Evolutionary conservation across 2,329 filamentous ascomycete genomes (phyloP).

Genomic region (Aspergillus sp.): DNA sequence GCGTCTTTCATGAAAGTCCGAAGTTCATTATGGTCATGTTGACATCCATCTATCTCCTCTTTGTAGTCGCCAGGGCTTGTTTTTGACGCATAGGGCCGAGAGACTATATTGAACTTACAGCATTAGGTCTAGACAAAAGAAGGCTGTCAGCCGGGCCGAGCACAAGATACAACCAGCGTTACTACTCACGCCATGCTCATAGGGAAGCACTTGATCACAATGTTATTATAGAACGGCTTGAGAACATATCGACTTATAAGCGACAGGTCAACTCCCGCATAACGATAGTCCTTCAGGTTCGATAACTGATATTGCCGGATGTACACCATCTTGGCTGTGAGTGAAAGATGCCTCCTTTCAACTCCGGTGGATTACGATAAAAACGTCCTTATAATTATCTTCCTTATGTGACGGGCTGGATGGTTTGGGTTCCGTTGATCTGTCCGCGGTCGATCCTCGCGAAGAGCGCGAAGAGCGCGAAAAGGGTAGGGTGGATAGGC

Average conservation of each 20-base stretch:
- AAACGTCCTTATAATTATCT: not conserved
- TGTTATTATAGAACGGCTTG: conserved; percentile 95
- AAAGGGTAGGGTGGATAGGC: not conserved
- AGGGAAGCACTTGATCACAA: conserved; percentile 92
- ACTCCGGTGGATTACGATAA: not conserved
- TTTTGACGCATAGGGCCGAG: conserved; percentile 7
- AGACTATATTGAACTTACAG: conserved; percentile 36
- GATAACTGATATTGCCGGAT: conserved; percentile 87
- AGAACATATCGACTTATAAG: conserved; percentile 87
- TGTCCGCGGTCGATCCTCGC: conserved; percentile 2
- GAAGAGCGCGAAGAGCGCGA: not conserved
- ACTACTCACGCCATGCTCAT: conserved; percentile 80
- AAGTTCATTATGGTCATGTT: not conserved
- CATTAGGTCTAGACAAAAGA: conserved; percentile 45
- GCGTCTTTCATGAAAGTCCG: not conserved
- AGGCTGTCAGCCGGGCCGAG: conserved; percentile 14
- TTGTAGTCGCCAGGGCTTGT: not conserved
- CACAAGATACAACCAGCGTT: conserved; percentile 7
- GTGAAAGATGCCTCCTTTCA: not conserved
- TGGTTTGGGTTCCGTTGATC: not conserved
- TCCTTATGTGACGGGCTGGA: not conserved
- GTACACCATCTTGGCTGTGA: conserved; percentile 72
- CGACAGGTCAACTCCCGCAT: conserved; percentile 87
- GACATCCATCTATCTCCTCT: not conserved
- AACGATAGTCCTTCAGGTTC: conserved; percentile 92